Evolutionary conservation across 345 rosid species (phyloP).

Genomic region (Lepidium sativum): DNA sequence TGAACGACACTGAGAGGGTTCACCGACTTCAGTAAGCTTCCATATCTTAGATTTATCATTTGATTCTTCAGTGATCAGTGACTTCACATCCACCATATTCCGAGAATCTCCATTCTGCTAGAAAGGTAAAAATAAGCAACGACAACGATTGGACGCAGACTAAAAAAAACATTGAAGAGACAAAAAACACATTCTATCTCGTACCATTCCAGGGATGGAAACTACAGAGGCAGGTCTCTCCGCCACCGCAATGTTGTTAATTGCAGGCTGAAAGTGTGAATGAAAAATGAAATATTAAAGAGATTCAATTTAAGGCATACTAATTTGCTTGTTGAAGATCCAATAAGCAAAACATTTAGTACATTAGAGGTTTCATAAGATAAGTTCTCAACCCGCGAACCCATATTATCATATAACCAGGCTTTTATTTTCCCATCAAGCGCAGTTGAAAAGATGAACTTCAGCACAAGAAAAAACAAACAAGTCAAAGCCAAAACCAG

Average conservation of each 20-base stretch:
- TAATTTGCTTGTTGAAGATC: slow-evolving; percentile 4
- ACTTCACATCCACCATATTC: slow-evolving; percentile 80
- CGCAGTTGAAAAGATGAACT: slow-evolving; percentile 91
- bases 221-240: slow-evolving; percentile 57
- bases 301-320: background rate
- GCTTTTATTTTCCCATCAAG: slow-evolving; percentile 87
- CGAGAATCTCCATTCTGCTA: slow-evolving; percentile 87
- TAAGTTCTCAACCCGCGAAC: slow-evolving; percentile 74
- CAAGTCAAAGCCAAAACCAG: slow-evolving; percentile 12
- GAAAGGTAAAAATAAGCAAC: background rate
- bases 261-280: slow-evolving; percentile 53
- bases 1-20: slow-evolving; percentile 85
- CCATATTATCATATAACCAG: slow-evolving; percentile 81
- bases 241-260: slow-evolving; percentile 44
- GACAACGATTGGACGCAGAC: background rate
- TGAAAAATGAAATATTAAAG: slow-evolving; percentile 28
- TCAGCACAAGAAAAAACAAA: slow-evolving; percentile 18
- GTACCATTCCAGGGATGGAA: slow-evolving; percentile 70
- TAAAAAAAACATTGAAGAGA: background rate
- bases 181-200: slow-evolving; percentile 2
- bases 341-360: background rate
- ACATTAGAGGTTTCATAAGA: slow-evolving; percentile 69
- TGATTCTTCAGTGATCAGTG: slow-evolving; percentile 76
- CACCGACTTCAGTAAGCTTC: slow-evolving; percentile 90
- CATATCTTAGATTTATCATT: slow-evolving; percentile 91